Evolutionary conservation across 2,329 filamentous ascomycete species (phyloP), one percentile per base, ranked within the genome.

Genomic region (Alternaria sp.): DNA sequence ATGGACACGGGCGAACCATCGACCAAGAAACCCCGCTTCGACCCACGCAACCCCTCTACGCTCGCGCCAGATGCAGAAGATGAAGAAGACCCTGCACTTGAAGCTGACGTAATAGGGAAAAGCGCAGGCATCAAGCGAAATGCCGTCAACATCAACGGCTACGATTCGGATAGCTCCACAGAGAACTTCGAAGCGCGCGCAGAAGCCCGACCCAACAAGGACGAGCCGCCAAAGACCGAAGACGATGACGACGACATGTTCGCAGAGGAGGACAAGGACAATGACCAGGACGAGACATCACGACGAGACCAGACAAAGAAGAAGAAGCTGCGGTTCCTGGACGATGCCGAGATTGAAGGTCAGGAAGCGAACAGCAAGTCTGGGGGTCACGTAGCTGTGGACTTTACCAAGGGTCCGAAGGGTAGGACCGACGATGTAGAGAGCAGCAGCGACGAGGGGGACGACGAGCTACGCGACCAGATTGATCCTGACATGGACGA

Each of bases 81-180:
- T 63, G 88, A 91, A 42, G 90, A 90, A 64, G 87, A 93, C 68
- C 86, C 87, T 0, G 85, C 94, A 28, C 85, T 99, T 8, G 92
- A 96, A 50, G 92, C 93, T 23, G 95, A 98, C 73, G 93, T 97
- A 37, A 97, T 98, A 65, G 93, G 93, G 14, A 85, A 85, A 51
- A 84, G 87, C 17, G 86, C 86, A 1, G 85, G 86, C 39, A 91
- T 92, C 0, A 97, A 97, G 77, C 91, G 95, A 62, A 94, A 94
- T 67, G 95, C 94, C 0, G 91, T 99, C 54, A 97, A 98, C 72
- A 88, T 99, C 39, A 95, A 98, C 72, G 95, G 95, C 50, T 99
- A 98, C 80, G 94, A 98, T 68, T 95, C 90, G 9, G 95, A 99
- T 78, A 88, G 85, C 56, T 96, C 94, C 51, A 94, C 96, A 65